Percentiles rank a stretch among this genome's conserved stretches.
These are phyloP conservation scores for Staphylotrichum longicolle DNA, from an alignment of 495 filamentous ascomycete genomes.

Conservation along the genomic window DNA sequence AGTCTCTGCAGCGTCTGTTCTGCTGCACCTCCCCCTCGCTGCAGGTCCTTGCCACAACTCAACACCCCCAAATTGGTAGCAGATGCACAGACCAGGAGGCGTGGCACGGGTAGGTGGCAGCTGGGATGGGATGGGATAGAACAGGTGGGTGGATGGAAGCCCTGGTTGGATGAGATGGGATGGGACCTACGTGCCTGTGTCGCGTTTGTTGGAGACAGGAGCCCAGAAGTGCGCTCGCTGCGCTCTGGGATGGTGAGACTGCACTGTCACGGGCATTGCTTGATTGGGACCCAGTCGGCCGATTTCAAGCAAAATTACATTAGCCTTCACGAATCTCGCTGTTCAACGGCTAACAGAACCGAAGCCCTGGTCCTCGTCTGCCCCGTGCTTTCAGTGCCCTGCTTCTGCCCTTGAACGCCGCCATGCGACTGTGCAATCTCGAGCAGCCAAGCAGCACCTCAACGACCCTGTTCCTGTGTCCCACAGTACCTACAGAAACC, in stretches of 20 bases:
- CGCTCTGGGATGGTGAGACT: too few species aligned
- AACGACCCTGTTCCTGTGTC: too few species aligned
- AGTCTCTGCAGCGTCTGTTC: too few species aligned
- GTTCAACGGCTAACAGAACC: too few species aligned
- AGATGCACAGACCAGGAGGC: conserved; percentile 8
- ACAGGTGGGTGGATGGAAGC: too few species aligned
- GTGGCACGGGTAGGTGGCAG: neutral
- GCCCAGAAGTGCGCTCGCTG: too few species aligned
- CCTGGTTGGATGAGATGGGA: neutral
- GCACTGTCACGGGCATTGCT: neutral
- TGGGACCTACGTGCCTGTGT: neutral
- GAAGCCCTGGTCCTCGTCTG: neutral
- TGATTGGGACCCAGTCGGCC: conserved; percentile 5
- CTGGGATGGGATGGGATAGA: neutral
- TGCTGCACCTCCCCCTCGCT: neutral
- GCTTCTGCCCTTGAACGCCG: conserved; percentile 1
- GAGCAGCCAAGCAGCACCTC: neutral
- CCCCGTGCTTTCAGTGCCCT: conserved; percentile 3
- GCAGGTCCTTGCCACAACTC: conserved; percentile 16
- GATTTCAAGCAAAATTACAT: neutral
- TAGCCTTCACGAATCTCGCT: too few species aligned
- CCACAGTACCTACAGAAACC: too few species aligned
- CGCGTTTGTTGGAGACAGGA: too few species aligned
- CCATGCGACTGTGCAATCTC: conserved; percentile 32
- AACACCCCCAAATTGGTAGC: neutral